Evolutionary conservation across 345 rosid genomes (phyloP), one percentile per base, ranked within the genome.

Genomic region (Gynandropsis gynandra): DNA sequence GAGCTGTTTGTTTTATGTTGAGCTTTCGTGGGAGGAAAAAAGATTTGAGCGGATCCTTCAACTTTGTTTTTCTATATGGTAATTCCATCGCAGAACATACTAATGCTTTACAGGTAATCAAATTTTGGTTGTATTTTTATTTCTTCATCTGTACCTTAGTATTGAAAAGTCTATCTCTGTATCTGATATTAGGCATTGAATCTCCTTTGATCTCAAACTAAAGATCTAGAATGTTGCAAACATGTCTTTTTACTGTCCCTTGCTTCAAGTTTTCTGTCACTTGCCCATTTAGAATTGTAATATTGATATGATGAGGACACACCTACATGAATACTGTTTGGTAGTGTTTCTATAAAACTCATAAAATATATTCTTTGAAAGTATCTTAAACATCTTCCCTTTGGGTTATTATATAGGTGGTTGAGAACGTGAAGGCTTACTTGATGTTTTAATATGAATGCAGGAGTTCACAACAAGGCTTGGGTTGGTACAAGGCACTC

Each of bases 41-140:
- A 59, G 87, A 76, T 62, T 67, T 67, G 3, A 74, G 68, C 42
- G 76, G 71, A 33, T 68, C 88, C 35, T 73, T 75, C 63, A 92
- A 87, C 62, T 87, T 92, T 73, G 74, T 74, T 61, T 92, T 87
- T 70, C 71, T 92, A 56, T 75, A 80, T 48, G 95, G 97, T 56
- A 87, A 87, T 69, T 83, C 94, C 43, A 72, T 88, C 7, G 80
- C 75, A 66, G 81, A 83, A 47, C 71, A 64, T 69, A 62, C 64
- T 59, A 75, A 76, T 66, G 77, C 81, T 59, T 65, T 92, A 61
- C 85, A 85, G 98, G 98, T 92, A 79, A 44, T 31, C 34, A 44
- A 15, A 45, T 18, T 49, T 64, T 59, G 49, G 46, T 49, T 31
- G 40, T 27, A 32, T 49, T n/a, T n/a, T n/a, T n/a, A n/a, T n/a